Evolutionary conservation across 371 early-diverging fungal species (phyloP).

Genomic region (Sporodiniella umbellata): DNA sequence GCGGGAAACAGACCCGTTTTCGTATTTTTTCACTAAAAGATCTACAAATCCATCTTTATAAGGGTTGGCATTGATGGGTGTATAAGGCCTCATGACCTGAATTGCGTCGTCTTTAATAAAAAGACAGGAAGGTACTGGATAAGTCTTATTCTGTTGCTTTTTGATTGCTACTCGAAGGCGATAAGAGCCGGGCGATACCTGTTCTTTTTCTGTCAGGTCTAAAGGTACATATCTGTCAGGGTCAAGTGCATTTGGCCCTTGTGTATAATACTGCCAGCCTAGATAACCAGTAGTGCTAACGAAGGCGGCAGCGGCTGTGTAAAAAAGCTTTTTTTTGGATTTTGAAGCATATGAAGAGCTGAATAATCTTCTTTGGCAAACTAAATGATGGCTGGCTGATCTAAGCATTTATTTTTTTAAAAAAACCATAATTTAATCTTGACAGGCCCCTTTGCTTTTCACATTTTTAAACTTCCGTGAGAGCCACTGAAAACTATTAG

Average conservation of each 20-base stretch:
- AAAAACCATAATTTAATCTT: slow-evolving; percentile 3
- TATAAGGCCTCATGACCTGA: slow-evolving; percentile 66
- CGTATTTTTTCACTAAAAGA: slow-evolving; percentile 60
- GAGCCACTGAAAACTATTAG: no score
- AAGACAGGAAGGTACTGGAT: slow-evolving; percentile 50
- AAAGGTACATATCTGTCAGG: slow-evolving; percentile 28
- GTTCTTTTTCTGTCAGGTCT: slow-evolving; percentile 19
- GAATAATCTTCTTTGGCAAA: not conserved
- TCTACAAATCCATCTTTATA: slow-evolving; percentile 51
- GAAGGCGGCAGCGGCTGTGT: not conserved
- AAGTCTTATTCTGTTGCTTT: slow-evolving; percentile 7
- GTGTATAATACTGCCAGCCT: slow-evolving; percentile 11
- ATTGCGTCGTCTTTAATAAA: slow-evolving; percentile 65
- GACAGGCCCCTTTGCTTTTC: no score
- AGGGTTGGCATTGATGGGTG: slow-evolving; percentile 53
- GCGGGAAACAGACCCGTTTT: slow-evolving; percentile 51
- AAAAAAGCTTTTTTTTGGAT: not conserved
- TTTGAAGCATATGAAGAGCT: not conserved
- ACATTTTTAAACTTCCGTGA: no score
- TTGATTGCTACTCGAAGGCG: slow-evolving; percentile 28
- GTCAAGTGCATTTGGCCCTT: slow-evolving; percentile 9
- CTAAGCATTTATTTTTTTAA: slow-evolving; percentile 3
- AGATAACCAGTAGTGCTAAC: not conserved
- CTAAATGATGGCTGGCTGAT: not conserved
- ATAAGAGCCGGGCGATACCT: slow-evolving; percentile 32